Evolutionary conservation across 371 early-diverging fungal species (phyloP).

Genomic region (Zychaea mexicana): DNA sequence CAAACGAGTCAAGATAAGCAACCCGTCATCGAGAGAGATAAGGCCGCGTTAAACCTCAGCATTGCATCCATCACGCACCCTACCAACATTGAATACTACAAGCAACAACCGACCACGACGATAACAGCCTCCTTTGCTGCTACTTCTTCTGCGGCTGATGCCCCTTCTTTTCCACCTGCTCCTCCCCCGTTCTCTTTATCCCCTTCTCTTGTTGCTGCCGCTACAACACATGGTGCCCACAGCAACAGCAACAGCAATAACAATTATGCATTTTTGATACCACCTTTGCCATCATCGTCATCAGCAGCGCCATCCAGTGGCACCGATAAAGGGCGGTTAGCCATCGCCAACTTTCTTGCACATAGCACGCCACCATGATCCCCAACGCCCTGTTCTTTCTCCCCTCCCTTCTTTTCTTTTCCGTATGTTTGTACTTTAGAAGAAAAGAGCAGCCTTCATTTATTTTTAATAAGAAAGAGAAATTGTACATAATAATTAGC

Average conservation of each 20-base stretch:
- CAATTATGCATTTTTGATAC: no score
- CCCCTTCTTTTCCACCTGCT: not conserved
- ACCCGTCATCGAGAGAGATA: not conserved
- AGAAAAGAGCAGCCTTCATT: no score
- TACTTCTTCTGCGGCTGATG: not conserved
- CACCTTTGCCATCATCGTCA: not conserved
- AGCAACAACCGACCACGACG: not conserved
- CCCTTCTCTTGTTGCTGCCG: no score
- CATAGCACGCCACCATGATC: not conserved
- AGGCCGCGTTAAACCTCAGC: not conserved
- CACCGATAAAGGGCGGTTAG: not conserved
- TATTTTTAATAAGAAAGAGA: no score
- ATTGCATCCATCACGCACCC: constrained; percentile 9
- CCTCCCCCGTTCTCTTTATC: not conserved
- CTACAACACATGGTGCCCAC: no score
- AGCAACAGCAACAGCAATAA: not conserved
- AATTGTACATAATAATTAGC: no score
- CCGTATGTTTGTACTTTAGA: no score
- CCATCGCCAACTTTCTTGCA: not conserved
- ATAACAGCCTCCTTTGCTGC: not conserved
- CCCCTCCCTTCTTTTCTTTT: not conserved
- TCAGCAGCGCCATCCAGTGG: no score
- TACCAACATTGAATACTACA: not conserved
- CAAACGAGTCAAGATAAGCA: not conserved
- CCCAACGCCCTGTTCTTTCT: not conserved